phyloP scores from a whole-genome alignment of 2,329 filamentous ascomycete species.

The Polytolypa hystricis region DNA sequence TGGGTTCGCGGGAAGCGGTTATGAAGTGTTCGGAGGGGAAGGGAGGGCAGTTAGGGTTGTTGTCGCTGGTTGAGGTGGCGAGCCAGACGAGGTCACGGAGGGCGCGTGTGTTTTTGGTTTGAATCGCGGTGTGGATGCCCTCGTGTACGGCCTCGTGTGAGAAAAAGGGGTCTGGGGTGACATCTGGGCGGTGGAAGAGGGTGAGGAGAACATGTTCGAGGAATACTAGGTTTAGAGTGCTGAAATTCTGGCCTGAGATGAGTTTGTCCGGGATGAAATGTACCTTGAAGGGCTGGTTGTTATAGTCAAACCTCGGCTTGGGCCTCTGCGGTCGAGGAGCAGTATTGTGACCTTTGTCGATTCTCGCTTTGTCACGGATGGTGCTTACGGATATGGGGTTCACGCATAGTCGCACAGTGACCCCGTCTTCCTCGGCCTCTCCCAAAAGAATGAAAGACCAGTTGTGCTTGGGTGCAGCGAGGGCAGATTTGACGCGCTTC shows the following conservation, averaged over 20 bases:
- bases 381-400: neutral
- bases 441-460: too few relatives aligned
- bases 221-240: conserved; percentile 18
- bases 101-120: conserved; percentile 20
- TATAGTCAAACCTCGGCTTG: neutral
- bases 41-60: conserved; percentile 3
- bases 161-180: conserved; percentile 11
- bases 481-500: too few relatives aligned
- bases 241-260: conserved; percentile 21
- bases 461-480: too few relatives aligned
- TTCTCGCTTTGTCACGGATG: too few relatives aligned
- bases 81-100: conserved; percentile 28
- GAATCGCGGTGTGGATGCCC: conserved; percentile 31
- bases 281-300: neutral
- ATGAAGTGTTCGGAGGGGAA: conserved; percentile 26
- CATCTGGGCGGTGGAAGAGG: neutral
- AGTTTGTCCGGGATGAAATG: conserved; percentile 20
- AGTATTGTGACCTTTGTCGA: too few relatives aligned
- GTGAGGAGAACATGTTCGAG: conserved; percentile 26
- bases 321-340: too few relatives aligned
- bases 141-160: conserved; percentile 25
- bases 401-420: too few relatives aligned
- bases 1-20: conserved; percentile 18
- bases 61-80: conserved; percentile 16
- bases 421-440: too few relatives aligned